These are phyloP conservation scores for Castanospermum australe DNA, from an alignment of 306 rosid genomes.

Conservation along the genomic window DNA sequence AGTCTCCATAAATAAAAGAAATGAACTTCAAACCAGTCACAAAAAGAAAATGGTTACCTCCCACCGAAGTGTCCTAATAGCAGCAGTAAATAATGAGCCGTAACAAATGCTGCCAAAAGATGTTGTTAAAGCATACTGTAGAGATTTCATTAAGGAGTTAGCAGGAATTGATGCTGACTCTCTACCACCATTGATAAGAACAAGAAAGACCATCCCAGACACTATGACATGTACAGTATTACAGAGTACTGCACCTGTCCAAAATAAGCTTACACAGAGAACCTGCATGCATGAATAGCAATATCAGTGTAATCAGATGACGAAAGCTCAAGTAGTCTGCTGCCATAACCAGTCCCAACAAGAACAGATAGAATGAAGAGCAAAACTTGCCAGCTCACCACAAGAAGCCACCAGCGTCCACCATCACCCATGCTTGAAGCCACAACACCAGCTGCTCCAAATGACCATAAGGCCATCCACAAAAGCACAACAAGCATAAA, in stretches of 20 bases:
- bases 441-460: constrained; percentile 97
- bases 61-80: constrained; percentile 93
- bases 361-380: constrained; percentile 51
- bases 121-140: constrained; percentile 78
- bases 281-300: constrained; percentile 57
- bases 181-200: constrained; percentile 81
- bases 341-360: constrained; percentile 31
- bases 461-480: constrained; percentile 94
- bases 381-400: constrained; percentile 99
- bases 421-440: constrained; percentile 88
- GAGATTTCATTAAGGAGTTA: constrained; percentile 67
- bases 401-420: constrained; percentile 99
- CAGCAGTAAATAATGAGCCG: constrained; percentile 97
- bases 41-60: constrained; percentile 47
- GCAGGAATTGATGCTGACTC: constrained; percentile 81
- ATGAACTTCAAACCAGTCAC: background rate
- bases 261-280: constrained; percentile 86
- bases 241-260: constrained; percentile 98
- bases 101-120: constrained; percentile 98
- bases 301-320: constrained; percentile 28
- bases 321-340: background rate
- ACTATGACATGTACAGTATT: constrained; percentile 92
- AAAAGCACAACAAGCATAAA: constrained; percentile 88
- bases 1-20: background rate
- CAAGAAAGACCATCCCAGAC: constrained; percentile 98